Conservation (phyloP, 2,329 filamentous ascomycete species). For the Pseudogymnoascus sp. region DNA sequence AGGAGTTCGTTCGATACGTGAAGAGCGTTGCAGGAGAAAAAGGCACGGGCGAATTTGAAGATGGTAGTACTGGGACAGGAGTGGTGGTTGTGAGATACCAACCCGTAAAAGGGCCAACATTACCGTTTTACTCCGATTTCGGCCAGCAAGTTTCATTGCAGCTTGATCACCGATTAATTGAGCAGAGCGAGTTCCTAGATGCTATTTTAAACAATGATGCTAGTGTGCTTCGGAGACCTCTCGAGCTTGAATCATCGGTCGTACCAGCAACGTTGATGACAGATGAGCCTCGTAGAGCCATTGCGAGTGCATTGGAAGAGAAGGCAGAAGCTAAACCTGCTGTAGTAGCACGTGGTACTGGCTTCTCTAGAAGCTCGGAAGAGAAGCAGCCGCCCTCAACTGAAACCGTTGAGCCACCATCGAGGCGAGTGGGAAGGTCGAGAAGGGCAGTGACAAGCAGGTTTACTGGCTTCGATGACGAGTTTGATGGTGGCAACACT, state of each 20-base stretch:
- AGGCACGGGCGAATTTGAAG: constrained; percentile 56
- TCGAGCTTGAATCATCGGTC: constrained; percentile 45
- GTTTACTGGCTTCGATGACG: constrained; percentile 70
- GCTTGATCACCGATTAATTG: constrained; percentile 74
- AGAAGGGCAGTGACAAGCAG: constrained; percentile 44
- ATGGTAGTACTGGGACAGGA: constrained; percentile 58
- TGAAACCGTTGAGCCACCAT: not conserved
- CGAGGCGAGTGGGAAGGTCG: constrained; percentile 26
- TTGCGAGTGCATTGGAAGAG: not conserved
- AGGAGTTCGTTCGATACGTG: constrained; percentile 74
- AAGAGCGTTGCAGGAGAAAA: constrained; percentile 70
- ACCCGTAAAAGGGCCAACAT: constrained; percentile 48
- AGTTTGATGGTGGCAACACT: constrained; percentile 35
- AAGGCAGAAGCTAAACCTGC: not conserved
- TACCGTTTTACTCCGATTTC: constrained; percentile 63
- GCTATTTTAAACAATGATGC: constrained; percentile 79
- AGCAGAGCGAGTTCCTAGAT: constrained; percentile 88
- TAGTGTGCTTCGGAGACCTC: constrained; percentile 59
- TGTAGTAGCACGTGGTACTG: not conserved
- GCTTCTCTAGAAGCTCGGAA: constrained; percentile 15
- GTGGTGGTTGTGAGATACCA: constrained; percentile 73
- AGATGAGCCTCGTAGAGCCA: constrained; percentile 17
- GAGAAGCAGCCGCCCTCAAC: constrained; percentile 2
- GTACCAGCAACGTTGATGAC: constrained; percentile 24
- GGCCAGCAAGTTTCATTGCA: constrained; percentile 61